phyloP scores from a whole-genome alignment of 176 grass and related monocot genomes.

The Carex myosuroides region DNA sequence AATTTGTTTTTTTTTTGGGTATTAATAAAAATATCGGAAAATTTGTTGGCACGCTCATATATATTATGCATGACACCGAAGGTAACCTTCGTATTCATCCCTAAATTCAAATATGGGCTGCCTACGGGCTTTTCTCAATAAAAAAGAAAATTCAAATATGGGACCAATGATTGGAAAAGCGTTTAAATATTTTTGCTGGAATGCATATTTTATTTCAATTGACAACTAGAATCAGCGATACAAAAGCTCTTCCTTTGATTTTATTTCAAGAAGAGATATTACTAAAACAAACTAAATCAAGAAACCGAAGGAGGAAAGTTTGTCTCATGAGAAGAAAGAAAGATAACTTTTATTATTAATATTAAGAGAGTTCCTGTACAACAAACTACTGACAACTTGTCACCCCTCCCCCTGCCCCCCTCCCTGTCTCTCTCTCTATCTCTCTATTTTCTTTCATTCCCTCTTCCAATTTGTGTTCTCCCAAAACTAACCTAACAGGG shows the following conservation, averaged over 20 bases:
- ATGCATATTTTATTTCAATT: too few relatives aligned
- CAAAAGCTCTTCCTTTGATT: not conserved
- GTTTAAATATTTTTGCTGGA: too few relatives aligned
- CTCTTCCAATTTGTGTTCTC: slow-evolving; percentile 8
- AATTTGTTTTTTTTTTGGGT: too few relatives aligned
- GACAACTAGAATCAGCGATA: not conserved
- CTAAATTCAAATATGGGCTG: too few relatives aligned
- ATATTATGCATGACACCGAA: too few relatives aligned
- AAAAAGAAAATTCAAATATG: too few relatives aligned
- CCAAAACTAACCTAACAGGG: slow-evolving; percentile 19
- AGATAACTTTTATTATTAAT: slow-evolving; percentile 19
- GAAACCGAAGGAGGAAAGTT: not conserved
- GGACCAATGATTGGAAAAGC: too few relatives aligned
- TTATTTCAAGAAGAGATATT: not conserved
- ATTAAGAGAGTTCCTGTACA: slow-evolving; percentile 17
- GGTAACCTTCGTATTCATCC: too few relatives aligned
- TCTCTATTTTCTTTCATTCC: not conserved
- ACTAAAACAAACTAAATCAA: not conserved
- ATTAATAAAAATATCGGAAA: too few relatives aligned
- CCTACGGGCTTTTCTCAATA: too few relatives aligned
- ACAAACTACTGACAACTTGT: slow-evolving; percentile 8
- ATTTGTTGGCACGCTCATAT: too few relatives aligned
- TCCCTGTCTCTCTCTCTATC: not conserved
- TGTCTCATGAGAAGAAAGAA: not conserved
- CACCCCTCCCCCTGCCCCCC: not conserved